A percentile compares a stretch with the other conserved stretches of the same genome.
These are phyloP conservation scores for Catenaria anguillulae DNA, from an alignment of 371 early-diverging fungal species.

Conservation along the genomic window DNA sequence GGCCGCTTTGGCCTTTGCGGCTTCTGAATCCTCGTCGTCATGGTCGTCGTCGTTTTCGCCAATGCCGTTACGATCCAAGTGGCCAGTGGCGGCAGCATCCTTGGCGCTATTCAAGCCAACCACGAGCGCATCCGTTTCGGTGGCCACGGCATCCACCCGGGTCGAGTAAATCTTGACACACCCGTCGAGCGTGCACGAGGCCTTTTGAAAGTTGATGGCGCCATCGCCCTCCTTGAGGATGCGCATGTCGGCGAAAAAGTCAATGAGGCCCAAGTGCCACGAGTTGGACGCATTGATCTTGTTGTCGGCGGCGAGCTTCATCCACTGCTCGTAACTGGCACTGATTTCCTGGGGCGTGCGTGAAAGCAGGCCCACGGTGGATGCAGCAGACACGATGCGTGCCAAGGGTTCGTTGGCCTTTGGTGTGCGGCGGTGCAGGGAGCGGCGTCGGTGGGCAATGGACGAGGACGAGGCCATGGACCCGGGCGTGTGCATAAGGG, in stretches of 20 bases:
- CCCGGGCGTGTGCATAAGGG: no score
- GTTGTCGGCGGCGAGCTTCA: slow-evolving; percentile 93
- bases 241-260: slow-evolving; percentile 94
- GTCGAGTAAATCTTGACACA: slow-evolving; percentile 98
- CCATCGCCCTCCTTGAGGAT: slow-evolving; percentile 76
- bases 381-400: no score
- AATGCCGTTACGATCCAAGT: neutral
- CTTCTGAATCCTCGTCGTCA: slow-evolving; percentile 26
- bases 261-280: slow-evolving; percentile 96
- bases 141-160: slow-evolving; percentile 94
- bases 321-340: slow-evolving; percentile 81
- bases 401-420: no score
- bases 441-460: no score
- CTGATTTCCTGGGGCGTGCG: slow-evolving; percentile 9
- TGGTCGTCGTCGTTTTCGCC: slow-evolving; percentile 22
- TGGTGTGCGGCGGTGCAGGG: no score
- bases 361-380: neutral
- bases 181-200: slow-evolving; percentile 97
- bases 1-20: no score
- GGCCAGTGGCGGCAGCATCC: neutral
- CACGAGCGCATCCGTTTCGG: slow-evolving; percentile 84
- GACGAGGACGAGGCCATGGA: no score
- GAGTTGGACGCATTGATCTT: slow-evolving; percentile 96
- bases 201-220: slow-evolving; percentile 97
- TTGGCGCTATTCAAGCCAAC: slow-evolving; percentile 57